A percentile compares a stretch with the other conserved stretches of the same genome.
Conservation (phyloP, 371 early-diverging fungal species). For the Mortierella sp. region DNA sequence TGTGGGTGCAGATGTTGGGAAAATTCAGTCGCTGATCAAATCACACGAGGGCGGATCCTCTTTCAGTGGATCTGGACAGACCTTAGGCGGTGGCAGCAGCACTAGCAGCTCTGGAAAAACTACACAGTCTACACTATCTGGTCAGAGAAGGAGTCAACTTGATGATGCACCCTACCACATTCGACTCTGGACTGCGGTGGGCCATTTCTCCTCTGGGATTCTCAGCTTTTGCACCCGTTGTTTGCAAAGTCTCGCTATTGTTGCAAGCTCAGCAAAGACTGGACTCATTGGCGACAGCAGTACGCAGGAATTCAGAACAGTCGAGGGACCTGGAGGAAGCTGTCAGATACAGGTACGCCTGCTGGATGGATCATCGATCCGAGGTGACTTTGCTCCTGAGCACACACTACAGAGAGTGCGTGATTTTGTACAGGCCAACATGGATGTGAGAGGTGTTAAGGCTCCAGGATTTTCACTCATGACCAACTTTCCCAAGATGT, state of each 20-base stretch:
- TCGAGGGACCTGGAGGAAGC: slow-evolving; percentile 51
- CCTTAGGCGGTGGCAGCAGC: slow-evolving; percentile 34
- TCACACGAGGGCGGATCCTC: slow-evolving; percentile 37
- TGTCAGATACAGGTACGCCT: slow-evolving; percentile 56
- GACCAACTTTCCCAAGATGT: slow-evolving; percentile 51
- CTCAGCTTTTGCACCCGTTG: slow-evolving; percentile 21
- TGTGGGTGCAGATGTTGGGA: slow-evolving; percentile 42
- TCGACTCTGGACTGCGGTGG: slow-evolving; percentile 35
- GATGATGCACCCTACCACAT: slow-evolving; percentile 40
- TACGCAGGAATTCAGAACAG: slow-evolving; percentile 17
- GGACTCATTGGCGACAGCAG: slow-evolving; percentile 19
- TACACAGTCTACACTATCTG: slow-evolving; percentile 4
- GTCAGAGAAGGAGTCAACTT: slow-evolving; percentile 7
- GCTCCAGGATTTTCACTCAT: slow-evolving; percentile 40
- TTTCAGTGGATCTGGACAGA: slow-evolving; percentile 48
- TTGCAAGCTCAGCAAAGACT: slow-evolving; percentile 30
- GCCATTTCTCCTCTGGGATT: slow-evolving; percentile 38
- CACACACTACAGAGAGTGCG: slow-evolving; percentile 42
- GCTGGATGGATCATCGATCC: slow-evolving; percentile 45
- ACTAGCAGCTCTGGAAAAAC: neutral
- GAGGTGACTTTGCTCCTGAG: slow-evolving; percentile 44
- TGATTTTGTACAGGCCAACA: slow-evolving; percentile 49
- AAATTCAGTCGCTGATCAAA: slow-evolving; percentile 50
- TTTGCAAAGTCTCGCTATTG: slow-evolving; percentile 14
- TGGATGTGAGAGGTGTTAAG: slow-evolving; percentile 38